Percentiles rank a stretch among this genome's conserved stretches.
phyloP scores from a whole-genome alignment of 129 eudicot genomes.

The Arctium lappa region DNA sequence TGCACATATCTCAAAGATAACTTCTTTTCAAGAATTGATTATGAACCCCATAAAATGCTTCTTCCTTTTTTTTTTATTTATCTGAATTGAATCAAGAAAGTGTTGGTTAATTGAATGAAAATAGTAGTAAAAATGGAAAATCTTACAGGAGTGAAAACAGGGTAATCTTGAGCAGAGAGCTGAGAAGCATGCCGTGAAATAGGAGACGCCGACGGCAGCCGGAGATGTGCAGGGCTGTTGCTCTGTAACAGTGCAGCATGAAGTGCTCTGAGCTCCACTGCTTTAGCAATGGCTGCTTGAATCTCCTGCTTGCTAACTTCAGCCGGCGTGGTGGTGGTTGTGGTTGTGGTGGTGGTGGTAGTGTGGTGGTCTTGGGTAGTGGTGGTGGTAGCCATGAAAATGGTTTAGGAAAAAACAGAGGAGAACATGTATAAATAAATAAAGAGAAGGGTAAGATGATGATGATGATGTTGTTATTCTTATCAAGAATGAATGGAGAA shows the following conservation, averaged over 20 bases:
- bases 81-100: not conserved
- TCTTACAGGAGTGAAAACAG: constrained; percentile 95
- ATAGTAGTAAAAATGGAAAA: not conserved
- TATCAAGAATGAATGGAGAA: not conserved
- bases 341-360: not conserved
- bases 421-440: not conserved
- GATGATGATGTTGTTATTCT: no score
- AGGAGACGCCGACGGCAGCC: constrained; percentile 55
- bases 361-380: constrained; percentile 9
- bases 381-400: constrained; percentile 41
- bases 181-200: constrained; percentile 50
- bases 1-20: constrained; percentile 26
- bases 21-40: constrained; percentile 15
- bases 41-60: not conserved
- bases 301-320: constrained; percentile 62
- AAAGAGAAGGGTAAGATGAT: not conserved
- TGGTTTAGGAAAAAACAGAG: constrained; percentile 19
- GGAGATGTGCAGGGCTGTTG: constrained; percentile 48
- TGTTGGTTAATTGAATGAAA: not conserved
- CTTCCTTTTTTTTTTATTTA: not conserved
- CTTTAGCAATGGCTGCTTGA: constrained; percentile 89
- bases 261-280: constrained; percentile 89
- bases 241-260: constrained; percentile 79
- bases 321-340: not conserved
- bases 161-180: constrained; percentile 83